Base-by-base conservation (phyloP, 805 yeast genomes). In the Candida krabiensis region DNA sequence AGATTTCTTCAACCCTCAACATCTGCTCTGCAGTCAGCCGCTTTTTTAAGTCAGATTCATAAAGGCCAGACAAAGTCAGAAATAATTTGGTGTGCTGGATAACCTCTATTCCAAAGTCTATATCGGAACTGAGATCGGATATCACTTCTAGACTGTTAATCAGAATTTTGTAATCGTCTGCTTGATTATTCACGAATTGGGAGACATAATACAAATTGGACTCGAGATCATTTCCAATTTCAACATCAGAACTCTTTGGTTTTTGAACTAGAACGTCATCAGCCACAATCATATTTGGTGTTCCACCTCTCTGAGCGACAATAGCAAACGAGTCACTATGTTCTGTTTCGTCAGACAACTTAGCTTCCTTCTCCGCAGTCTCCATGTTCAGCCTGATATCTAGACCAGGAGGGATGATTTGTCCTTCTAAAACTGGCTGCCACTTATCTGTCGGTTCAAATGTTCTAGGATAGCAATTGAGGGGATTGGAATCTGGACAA, bases 391-490 rank as follows among this genome's bases (percentile, higher is more conserved):
- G 52, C 47, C 86, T 70, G 9, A 89, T 77, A 58, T 86, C 90
- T 23, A 86, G 61, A 0, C 97, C 98, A 5, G 75, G 76, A 0
- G 96, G 96, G 3, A 90, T 70, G 6, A 74, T 70, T 53, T 87
- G 96, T n/a, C 81, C 88, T 33, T 75, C 81, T 48, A 64, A 69
- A 4, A 90, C 75, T 2, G 55, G 55, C 63, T 80, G 79, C 95
- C 96, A 90, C 46, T 83, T 77, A 1, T 55, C 44, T 0, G 80
- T 61, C 1, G 96, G 85, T 26, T 61, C 75, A 54, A 89, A 88
- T 2, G 74, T 44, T 29, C 63, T 62, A 1, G 86, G 84, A 52
- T 84, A 84, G 52, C 91, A 85, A 43, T 78, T 75, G 1, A 52
- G 41, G 2, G 70, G 66, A 35, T 70, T 64, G 2, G 58, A 52